Evolutionary conservation across 2,329 filamentous ascomycete species (phyloP).

Genomic region (Hypoxylon sp.): DNA sequence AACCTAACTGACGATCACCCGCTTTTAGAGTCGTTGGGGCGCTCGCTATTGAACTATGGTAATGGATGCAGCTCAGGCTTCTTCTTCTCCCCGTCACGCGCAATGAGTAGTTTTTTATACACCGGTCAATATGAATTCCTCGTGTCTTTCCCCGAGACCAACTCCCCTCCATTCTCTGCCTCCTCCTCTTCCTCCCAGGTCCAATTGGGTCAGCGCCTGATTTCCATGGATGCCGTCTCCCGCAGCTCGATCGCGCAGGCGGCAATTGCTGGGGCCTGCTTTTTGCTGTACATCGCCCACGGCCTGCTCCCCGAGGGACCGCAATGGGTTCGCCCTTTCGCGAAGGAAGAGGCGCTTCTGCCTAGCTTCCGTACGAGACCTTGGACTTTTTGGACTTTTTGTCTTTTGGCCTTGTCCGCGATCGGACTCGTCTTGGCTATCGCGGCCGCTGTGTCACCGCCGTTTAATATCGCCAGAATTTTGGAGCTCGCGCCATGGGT

Average conservation of each 20-base stretch:
- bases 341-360: constrained; percentile 55
- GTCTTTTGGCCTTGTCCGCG: constrained; percentile 54
- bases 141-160: constrained; percentile 21
- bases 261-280: constrained; percentile 51
- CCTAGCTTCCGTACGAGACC: constrained; percentile 42
- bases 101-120: constrained; percentile 33
- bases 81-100: constrained; percentile 14
- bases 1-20: constrained; percentile 26
- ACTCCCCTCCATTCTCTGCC: constrained; percentile 24
- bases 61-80: constrained; percentile 19
- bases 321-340: constrained; percentile 61
- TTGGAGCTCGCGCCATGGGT: constrained; percentile 60
- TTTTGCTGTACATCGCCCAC: constrained; percentile 51
- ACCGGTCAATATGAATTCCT: constrained; percentile 36
- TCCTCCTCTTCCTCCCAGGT: constrained; percentile 8
- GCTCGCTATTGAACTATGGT: constrained; percentile 14
- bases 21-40: constrained; percentile 16
- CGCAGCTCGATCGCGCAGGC: constrained; percentile 51
- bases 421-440: constrained; percentile 56
- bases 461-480: constrained; percentile 49
- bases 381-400: constrained; percentile 60
- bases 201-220: constrained; percentile 4
- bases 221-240: constrained; percentile 44
- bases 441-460: constrained; percentile 52
- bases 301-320: constrained; percentile 54